Base-by-base conservation (phyloP, 192 early-diverging fungal genomes). In the Irineochytrium annulatum region DNA sequence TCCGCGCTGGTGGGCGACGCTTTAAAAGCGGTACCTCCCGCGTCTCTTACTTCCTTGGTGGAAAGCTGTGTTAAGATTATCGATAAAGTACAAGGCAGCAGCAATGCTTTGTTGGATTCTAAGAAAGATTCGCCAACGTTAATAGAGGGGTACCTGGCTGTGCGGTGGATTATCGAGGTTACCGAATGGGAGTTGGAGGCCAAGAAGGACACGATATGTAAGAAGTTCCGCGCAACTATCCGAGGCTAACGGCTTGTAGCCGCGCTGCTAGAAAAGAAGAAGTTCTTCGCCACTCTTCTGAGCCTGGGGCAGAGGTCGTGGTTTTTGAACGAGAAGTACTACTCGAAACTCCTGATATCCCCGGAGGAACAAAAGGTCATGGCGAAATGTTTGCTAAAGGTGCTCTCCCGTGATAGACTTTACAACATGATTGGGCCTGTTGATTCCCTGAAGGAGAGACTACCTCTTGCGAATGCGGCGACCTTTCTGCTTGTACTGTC, bases 241-340 rank as follows among this genome's bases (percentile, higher is more conserved):
- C n/a, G n/a, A 41, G 37, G 11, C 49, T 39, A 39, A 34, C 13
- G 6, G 8, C 32, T 33, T 62, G 3, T 71, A 76, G 59, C 44
- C 0, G 68, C 71, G 20, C 29, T 74, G 13, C 34, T 82, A 34
- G 75, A 77, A 28, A 63, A 67, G 28, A 64, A 74, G 28, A 77
- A 79, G 30, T 70, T 69, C 27, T 51, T 69, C 34, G 16, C 57
- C 20, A 64, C 39, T 20, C 20, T 75, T 0, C 54, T 64, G 1
- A 51, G 41, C 41, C 22, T 55, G 13, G 16, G 57, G 17, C 28
- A 32, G 34, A 86, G 84, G 51, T 89, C 90, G 3, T 88, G 88
- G 35, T 73, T 91, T 11, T 68, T 93, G 35, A 88, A 87, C 80
- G 91, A 94, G 53, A 90, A 89, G 68, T 84, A 86, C 30, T 94